Conservation (phyloP, 2,329 filamentous ascomycete genomes). For the Ilyonectria sp. region DNA sequence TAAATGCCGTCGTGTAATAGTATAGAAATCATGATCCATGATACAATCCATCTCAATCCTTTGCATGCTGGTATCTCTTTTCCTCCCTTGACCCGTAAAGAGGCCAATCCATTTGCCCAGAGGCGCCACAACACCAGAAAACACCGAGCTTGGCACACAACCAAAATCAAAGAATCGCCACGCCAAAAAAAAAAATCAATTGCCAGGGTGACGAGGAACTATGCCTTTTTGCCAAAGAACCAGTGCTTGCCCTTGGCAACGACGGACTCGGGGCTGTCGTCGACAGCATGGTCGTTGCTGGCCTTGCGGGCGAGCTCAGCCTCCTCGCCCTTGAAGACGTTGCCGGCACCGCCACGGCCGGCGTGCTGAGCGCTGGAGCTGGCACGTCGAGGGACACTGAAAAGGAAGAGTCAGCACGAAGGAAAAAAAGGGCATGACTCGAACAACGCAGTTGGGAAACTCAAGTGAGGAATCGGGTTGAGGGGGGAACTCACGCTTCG, state of each 20-base stretch:
- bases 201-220: constrained; percentile 33
- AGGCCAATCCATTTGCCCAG: constrained; percentile 26
- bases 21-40: constrained; percentile 37
- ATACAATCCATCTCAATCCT: constrained; percentile 32
- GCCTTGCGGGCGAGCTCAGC: constrained; percentile 49
- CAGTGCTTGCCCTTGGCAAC: constrained; percentile 64
- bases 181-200: not conserved
- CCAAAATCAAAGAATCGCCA: constrained; percentile 8
- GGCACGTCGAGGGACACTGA: constrained; percentile 67
- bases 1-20: constrained; percentile 38
- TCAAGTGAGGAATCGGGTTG: not conserved
- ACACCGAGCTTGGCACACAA: constrained; percentile 43
- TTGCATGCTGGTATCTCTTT: constrained; percentile 43
- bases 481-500: constrained; percentile 69
- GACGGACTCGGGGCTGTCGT: constrained; percentile 48
- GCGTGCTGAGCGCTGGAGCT: constrained; percentile 75
- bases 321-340: constrained; percentile 70
- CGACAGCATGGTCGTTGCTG: constrained; percentile 53
- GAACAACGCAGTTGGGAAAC: not conserved
- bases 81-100: constrained; percentile 23
- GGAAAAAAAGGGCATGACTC: not conserved
- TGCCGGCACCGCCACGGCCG: constrained; percentile 83
- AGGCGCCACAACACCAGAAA: constrained; percentile 41
- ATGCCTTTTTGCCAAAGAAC: constrained; percentile 65
- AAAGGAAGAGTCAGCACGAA: constrained; percentile 27